Evolutionary conservation across 805 yeast species (phyloP).

Genomic region (Yarrowia porcina): DNA sequence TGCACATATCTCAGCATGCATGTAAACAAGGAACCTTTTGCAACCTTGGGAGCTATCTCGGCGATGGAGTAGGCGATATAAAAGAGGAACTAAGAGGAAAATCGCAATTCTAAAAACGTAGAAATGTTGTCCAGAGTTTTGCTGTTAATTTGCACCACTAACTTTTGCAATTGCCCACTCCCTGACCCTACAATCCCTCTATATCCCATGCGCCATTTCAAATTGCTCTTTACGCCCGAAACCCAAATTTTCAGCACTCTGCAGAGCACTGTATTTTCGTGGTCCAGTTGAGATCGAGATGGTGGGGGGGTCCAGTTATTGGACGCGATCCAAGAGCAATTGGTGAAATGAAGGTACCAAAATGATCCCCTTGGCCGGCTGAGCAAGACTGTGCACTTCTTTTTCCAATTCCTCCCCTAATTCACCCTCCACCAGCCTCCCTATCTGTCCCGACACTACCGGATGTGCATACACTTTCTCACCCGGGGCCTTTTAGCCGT

Average conservation of each 20-base stretch:
- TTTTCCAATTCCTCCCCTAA: not conserved
- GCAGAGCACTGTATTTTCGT: not conserved
- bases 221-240: constrained; percentile 25
- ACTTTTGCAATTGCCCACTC: not conserved
- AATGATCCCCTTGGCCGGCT: no score
- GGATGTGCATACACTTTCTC: constrained; percentile 1
- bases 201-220: constrained; percentile 3
- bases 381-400: not conserved
- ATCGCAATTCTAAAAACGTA: not conserved
- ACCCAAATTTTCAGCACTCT: not conserved
- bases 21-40: constrained; percentile 12
- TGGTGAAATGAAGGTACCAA: no score
- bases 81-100: not conserved
- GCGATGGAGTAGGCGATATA: not conserved
- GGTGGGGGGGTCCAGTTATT: no score
- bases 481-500: constrained; percentile 18
- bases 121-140: not conserved
- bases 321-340: not conserved
- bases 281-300: not conserved
- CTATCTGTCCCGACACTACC: not conserved
- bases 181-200: not conserved
- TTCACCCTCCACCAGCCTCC: not conserved
- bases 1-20: not conserved
- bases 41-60: constrained; percentile 13
- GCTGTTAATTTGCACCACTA: no score